These are phyloP conservation scores for Termitomyces sp. DNA, from an alignment of 768 basidiomycete species.

Conservation along the genomic window DNA sequence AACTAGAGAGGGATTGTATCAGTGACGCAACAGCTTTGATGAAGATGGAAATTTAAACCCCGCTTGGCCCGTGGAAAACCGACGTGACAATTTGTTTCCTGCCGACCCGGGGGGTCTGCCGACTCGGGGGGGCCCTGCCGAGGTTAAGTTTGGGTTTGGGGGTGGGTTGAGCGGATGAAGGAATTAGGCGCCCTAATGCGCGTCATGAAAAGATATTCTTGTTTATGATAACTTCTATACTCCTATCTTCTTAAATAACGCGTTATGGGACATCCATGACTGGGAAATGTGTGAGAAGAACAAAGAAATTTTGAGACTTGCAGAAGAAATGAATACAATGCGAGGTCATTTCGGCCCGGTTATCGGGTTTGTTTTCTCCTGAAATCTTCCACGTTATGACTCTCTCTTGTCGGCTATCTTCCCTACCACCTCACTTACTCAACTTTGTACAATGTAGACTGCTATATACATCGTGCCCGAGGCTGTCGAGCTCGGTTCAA, in stretches of 20 bases:
- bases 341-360: neutral
- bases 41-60: too few species aligned
- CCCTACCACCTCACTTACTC: neutral
- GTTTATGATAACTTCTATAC: neutral
- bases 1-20: too few species aligned
- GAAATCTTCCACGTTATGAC: neutral
- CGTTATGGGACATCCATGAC: neutral
- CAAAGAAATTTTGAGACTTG: neutral
- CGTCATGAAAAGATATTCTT: too few species aligned
- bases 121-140: too few species aligned
- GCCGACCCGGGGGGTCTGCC: too few species aligned
- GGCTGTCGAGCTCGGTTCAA: slow-evolving; percentile 1
- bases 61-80: too few species aligned
- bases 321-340: too few species aligned
- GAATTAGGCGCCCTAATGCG: neutral
- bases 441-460: slow-evolving; percentile 3
- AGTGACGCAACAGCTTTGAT: too few species aligned
- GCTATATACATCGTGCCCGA: slow-evolving; percentile 2
- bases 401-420: neutral
- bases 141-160: too few species aligned
- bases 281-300: neutral
- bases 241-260: neutral
- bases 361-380: neutral
- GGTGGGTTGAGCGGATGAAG: neutral
- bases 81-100: too few species aligned